Base-by-base conservation (phyloP, 371 early-diverging fungal genomes). In the Mortierella sp. region DNA sequence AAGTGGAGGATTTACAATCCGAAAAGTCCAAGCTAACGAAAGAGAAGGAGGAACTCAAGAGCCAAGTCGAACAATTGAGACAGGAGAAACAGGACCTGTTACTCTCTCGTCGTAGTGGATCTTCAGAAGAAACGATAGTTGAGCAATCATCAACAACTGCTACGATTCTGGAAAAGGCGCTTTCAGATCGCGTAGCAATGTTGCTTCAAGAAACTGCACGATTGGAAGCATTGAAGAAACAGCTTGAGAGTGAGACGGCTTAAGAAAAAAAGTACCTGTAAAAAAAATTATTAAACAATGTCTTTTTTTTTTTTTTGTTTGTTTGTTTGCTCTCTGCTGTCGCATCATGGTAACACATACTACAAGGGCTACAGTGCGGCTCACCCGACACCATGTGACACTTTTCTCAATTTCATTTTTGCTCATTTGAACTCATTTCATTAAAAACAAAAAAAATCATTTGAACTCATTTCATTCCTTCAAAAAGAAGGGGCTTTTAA, bases 201-300 rank as follows among this genome's bases (percentile, higher is more conserved):
- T 42, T 77, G 22, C 23, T 77, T 13, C 72, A 72, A 34, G 78
- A 72, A 40, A 77, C 78, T 5, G 63, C 53, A 5, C 72, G 69
- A 10, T 49, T 72, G 22, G 72, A 77, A 34, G 59, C 37, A 1
- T 8, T 58, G 22, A 77, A 72, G 66, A 54, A 37, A 2, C 68
- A 65, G 13, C 62, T 72, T 7, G 78, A 68, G 64, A 43, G 2
- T 7, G 59, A 57, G 56, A 45, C 51, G 17, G 56, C 53, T 12
- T 53, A 53, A 40, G 40, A 13, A 40, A 9, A 40, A 9, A 40
- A 9, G 9, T 40, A 9, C 6, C 40, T 40, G 40, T 40, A 40
- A 13, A 40, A 13, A 40, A 13, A 6, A 40, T 9, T 40, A 40
- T 9, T 40, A 40, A 40, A 40, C 6, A 40, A 9, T 9, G 13